Percentiles rank a stretch among this genome's conserved stretches.
These are phyloP conservation scores for Sanghuangporus sanghuang DNA, from an alignment of 1,284 basidiomycete species.

Conservation along the genomic window DNA sequence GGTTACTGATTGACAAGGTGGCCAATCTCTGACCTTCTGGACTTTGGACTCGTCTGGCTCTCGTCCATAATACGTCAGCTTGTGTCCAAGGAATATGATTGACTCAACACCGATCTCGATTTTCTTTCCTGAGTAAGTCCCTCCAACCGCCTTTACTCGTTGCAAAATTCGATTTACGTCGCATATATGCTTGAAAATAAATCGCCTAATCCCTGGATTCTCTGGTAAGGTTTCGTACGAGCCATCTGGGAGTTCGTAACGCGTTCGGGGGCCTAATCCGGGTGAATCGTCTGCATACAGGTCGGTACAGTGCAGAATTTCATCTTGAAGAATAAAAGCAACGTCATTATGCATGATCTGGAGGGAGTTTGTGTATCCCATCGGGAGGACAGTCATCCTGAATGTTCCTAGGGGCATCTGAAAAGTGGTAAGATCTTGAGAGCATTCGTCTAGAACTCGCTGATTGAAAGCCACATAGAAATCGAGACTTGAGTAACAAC, in stretches of 20 bases:
- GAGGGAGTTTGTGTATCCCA: slow-evolving; percentile 33
- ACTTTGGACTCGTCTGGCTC: neutral
- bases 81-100: slow-evolving; percentile 22
- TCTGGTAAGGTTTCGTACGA: slow-evolving; percentile 25
- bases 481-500: slow-evolving; percentile 29
- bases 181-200: slow-evolving; percentile 32
- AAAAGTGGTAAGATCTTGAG: slow-evolving; percentile 22
- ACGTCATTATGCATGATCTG: slow-evolving; percentile 34
- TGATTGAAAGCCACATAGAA: slow-evolving; percentile 30
- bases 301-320: slow-evolving; percentile 23
- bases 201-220: slow-evolving; percentile 30
- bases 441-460: slow-evolving; percentile 16
- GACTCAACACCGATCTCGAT: slow-evolving; percentile 16
- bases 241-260: slow-evolving; percentile 22
- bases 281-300: slow-evolving; percentile 24
- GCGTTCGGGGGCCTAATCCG: slow-evolving; percentile 13
- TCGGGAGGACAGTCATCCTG: slow-evolving; percentile 28
- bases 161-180: slow-evolving; percentile 29
- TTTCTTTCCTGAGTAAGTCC: slow-evolving; percentile 23
- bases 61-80: slow-evolving; percentile 19
- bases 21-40: neutral
- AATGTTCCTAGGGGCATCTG: slow-evolving; percentile 26
- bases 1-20: slow-evolving; percentile 12
- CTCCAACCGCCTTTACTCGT: slow-evolving; percentile 19
- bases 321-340: slow-evolving; percentile 27